Evolutionary conservation across 2,329 filamentous ascomycete species (phyloP).

Genomic region (Corniculantispora saksenae): DNA sequence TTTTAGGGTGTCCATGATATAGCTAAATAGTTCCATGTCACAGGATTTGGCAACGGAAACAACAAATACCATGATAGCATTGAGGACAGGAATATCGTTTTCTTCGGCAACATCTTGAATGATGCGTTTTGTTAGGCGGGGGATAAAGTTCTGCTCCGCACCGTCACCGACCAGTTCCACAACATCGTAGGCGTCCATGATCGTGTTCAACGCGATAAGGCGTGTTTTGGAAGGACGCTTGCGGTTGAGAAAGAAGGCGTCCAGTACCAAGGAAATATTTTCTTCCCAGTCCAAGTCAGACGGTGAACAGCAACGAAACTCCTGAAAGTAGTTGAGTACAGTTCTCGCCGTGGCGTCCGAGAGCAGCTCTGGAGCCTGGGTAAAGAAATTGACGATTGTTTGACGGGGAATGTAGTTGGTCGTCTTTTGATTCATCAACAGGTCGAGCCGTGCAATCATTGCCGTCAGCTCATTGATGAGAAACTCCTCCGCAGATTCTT

Average conservation of each 20-base stretch:
- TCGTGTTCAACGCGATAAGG: conserved; percentile 60
- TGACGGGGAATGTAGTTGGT: conserved; percentile 64
- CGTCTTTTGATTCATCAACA: conserved; percentile 44
- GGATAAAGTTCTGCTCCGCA: conserved; percentile 57
- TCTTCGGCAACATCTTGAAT: conserved; percentile 64
- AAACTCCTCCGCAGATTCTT: conserved; percentile 37
- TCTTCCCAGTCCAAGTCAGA: conserved; percentile 69
- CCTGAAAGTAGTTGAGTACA: conserved; percentile 67
- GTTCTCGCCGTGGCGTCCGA: conserved; percentile 65
- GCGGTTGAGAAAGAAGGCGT: conserved; percentile 64
- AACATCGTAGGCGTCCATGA: conserved; percentile 61
- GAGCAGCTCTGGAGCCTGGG: conserved; percentile 60
- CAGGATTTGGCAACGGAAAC: conserved; percentile 64
- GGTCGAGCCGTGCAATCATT: conserved; percentile 53
- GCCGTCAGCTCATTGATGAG: conserved; percentile 45
- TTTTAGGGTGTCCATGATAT: conserved; percentile 55
- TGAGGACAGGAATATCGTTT: conserved; percentile 63
- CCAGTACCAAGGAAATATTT: conserved; percentile 61
- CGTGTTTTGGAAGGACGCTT: conserved; percentile 63
- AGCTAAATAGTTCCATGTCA: conserved; percentile 58
- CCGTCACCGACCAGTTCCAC: conserved; percentile 60
- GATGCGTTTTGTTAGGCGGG: conserved; percentile 61
- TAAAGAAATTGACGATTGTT: conserved; percentile 67
- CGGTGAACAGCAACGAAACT: conserved; percentile 71
- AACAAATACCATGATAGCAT: conserved; percentile 65